These are phyloP conservation scores for Nigrospora oryzae DNA, from an alignment of 2,329 filamentous ascomycete genomes.

Conservation along the genomic window DNA sequence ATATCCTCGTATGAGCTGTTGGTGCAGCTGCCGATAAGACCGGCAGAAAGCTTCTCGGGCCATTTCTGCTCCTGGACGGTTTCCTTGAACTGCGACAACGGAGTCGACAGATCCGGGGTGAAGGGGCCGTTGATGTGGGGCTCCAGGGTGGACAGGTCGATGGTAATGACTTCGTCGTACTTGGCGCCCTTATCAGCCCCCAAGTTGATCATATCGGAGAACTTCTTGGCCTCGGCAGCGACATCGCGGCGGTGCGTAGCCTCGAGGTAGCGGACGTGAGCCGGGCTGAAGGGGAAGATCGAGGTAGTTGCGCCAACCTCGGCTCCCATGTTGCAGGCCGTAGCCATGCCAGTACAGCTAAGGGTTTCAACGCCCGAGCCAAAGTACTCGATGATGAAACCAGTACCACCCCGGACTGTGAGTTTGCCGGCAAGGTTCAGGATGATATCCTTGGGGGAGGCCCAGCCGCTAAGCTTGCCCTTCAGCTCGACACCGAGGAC, in stretches of 20 bases:
- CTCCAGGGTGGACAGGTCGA: constrained; percentile 83
- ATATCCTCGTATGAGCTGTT: constrained; percentile 99
- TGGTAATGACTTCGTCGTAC: constrained; percentile 86
- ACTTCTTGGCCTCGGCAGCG: constrained; percentile 53
- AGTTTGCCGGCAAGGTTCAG: constrained; percentile 80
- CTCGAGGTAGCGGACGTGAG: constrained; percentile 76
- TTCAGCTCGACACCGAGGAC: constrained; percentile 78
- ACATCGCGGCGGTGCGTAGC: constrained; percentile 73
- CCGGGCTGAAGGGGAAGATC: constrained; percentile 83
- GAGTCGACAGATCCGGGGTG: constrained; percentile 90
- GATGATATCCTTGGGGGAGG: constrained; percentile 92
- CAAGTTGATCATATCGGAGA: constrained; percentile 49
- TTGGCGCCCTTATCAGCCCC: constrained; percentile 71
- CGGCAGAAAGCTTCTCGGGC: constrained; percentile 86
- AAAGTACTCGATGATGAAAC: constrained; percentile 90
- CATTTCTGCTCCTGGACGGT: constrained; percentile 78
- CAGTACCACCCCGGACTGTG: constrained; percentile 89
- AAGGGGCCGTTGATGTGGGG: constrained; percentile 97
- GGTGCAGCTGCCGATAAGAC: constrained; percentile 94
- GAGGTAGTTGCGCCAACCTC: constrained; percentile 95
- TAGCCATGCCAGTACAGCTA: constrained; percentile 89
- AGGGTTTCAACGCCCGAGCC: constrained; percentile 83
- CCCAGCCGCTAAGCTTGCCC: constrained; percentile 82
- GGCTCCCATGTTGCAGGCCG: constrained; percentile 79
- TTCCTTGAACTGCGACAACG: constrained; percentile 81